Percentiles rank a stretch among this genome's conserved stretches.
These are phyloP conservation scores for Suillus brevipes DNA, from an alignment of 768 basidiomycete species.

Conservation along the genomic window DNA sequence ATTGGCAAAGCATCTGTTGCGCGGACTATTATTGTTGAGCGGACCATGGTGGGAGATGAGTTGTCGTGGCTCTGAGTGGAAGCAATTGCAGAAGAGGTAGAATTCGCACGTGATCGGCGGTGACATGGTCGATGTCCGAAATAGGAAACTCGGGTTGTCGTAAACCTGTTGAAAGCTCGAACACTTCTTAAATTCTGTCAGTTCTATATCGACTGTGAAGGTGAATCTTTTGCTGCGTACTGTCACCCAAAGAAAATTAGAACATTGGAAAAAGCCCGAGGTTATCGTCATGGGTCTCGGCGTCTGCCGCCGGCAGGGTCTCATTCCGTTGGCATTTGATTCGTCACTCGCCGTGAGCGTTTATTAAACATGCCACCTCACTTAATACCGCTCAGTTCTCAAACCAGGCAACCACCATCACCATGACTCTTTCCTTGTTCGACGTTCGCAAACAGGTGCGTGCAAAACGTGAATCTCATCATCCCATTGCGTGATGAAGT, in stretches of 20 bases:
- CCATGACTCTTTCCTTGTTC: conserved; percentile 47
- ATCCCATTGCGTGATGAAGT: conserved; percentile 4
- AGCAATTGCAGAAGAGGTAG: background rate
- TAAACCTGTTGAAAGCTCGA: no score
- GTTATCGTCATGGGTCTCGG: background rate
- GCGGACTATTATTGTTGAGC: conserved; percentile 82
- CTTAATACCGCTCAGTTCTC: background rate
- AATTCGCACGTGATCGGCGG: conserved; percentile 9
- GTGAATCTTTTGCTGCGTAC: background rate
- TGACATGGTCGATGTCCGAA: background rate
- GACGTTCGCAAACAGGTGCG: conserved; percentile 71
- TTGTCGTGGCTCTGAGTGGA: conserved; percentile 5
- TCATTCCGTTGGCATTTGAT: conserved; percentile 1
- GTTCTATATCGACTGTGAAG: background rate
- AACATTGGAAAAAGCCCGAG: background rate
- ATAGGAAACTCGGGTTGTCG: background rate
- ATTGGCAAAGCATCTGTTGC: conserved; percentile 87
- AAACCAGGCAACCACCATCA: conserved; percentile 7
- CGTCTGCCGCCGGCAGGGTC: background rate
- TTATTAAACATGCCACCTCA: background rate
- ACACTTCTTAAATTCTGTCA: background rate
- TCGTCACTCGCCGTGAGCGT: background rate
- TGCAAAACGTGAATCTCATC: background rate
- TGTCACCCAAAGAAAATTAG: background rate
- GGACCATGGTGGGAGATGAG: conserved; percentile 58